These are phyloP conservation scores for Butyriboletus pseudospeciosus DNA, from an alignment of 1,284 basidiomycete genomes.

Conservation along the genomic window DNA sequence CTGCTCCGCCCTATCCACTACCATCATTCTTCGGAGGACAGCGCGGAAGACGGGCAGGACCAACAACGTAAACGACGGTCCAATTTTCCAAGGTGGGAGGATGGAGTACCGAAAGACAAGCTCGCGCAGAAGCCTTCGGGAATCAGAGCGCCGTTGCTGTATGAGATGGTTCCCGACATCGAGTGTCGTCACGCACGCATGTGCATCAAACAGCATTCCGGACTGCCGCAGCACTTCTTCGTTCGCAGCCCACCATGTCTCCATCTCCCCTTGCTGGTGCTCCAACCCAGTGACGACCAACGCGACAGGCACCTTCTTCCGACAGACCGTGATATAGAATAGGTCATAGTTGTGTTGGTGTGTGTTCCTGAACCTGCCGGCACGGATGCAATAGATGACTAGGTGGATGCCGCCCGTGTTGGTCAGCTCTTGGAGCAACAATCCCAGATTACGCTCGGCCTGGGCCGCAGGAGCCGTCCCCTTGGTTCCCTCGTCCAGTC, in stretches of 20 bases:
- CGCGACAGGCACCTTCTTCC: slow-evolving; percentile 2
- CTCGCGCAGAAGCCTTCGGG: neutral
- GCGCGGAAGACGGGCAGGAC: neutral
- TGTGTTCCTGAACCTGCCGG: neutral
- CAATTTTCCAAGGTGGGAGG: neutral
- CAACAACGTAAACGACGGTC: neutral
- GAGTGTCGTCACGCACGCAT: neutral
- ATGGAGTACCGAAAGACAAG: neutral
- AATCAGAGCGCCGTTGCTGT: neutral
- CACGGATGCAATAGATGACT: slow-evolving; percentile 15
- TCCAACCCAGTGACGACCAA: neutral
- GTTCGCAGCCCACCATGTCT: neutral
- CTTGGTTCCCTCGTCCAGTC: slow-evolving; percentile 4
- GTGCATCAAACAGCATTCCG: neutral
- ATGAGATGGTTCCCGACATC: too few relatives aligned
- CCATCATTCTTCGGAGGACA: neutral
- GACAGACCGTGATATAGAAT: slow-evolving; percentile 10
- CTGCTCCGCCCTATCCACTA: too few relatives aligned
- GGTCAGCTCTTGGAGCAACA: neutral
- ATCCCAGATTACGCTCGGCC: neutral
- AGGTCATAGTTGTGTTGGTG: slow-evolving; percentile 11
- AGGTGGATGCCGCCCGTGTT: neutral
- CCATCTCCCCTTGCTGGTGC: neutral
- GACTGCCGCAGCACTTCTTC: neutral
- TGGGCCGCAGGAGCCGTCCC: slow-evolving; percentile 5